Conservation (phyloP, 306 rosid species). For the Inga laurina region DNA sequence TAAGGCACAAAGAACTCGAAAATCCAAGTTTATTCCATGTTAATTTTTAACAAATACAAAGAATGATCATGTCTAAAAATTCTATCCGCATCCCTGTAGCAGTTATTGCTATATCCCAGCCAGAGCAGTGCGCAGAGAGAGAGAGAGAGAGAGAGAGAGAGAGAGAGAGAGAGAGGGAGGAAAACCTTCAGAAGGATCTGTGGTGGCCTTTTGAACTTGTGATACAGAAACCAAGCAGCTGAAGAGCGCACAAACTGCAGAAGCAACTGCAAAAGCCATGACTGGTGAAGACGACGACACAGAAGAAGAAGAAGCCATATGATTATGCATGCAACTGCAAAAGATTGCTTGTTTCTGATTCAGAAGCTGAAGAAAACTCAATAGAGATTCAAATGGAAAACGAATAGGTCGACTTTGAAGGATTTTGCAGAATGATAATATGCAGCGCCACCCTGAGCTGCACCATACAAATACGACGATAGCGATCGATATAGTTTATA, state of each 20-base stretch:
- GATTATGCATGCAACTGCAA: neutral
- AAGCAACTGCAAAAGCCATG: conserved; percentile 15
- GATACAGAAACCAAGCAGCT: conserved; percentile 5
- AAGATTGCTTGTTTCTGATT: neutral
- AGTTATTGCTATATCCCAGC: neutral
- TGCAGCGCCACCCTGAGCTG: neutral
- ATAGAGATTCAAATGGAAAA: neutral
- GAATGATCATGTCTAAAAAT: neutral
- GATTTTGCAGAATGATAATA: neutral
- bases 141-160: too few relatives aligned
- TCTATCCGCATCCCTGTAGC: neutral
- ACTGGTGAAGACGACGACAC: neutral
- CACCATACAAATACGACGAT: neutral
- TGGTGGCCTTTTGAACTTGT: conserved; percentile 52
- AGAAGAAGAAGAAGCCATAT: conserved; percentile 1
- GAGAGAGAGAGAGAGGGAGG: too few relatives aligned
- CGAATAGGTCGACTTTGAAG: neutral
- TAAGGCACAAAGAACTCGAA: neutral
- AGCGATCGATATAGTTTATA: neutral
- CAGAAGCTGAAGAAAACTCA: neutral
- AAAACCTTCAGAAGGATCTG: conserved; percentile 69
- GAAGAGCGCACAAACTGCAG: conserved; percentile 21
- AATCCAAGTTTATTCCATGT: neutral
- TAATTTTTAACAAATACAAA: neutral
- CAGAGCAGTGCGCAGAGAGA: neutral